Base-by-base conservation (phyloP, 441 rosid genomes). In the Rhodomyrtus psidioides region DNA sequence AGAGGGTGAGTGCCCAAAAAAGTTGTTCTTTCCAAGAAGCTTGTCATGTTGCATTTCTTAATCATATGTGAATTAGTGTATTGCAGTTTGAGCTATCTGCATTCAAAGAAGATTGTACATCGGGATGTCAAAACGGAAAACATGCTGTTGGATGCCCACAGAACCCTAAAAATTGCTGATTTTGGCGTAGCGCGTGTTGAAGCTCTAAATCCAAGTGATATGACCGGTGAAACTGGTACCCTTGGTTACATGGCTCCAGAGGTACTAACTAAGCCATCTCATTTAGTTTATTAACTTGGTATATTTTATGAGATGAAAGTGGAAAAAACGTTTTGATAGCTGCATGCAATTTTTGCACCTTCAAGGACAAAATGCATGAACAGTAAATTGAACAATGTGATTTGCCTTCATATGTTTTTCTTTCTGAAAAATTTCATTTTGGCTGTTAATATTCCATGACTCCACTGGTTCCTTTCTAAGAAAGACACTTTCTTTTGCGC, bases 221-320 rank as follows among this genome's bases (percentile, higher is more conserved):
- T 96, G 99, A 95, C 99, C 54, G 98, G 98, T 89, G 98, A 95
- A 93, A 96, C 99, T 23, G 98, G 99, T 39, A 95, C 98, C 53
- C 95, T 95, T 83, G 98, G 98, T 74, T 95, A 96, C 90, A 96
- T 96, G 99, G 99, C 99, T 79, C 98, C 99, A 1, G 99, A 96
- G 99, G 99, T 96, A 90, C 60, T 58, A 15, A 3, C 13, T 34
- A 21, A 21, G 79, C 79, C 79, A 70, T 70, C 26, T 70, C 49
- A 21, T 34, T 39, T 21, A 70, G 79, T 70, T 70, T 70, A 12
- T 42, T 21, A 34, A 70, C n/a, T 10, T 39, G 12, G 49, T 39
- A 39, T 39, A 21, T 70, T 70, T 70, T 39, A 49, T 49, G 79
- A 70, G 79, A 70, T 39, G n/a, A 39, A 70, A 39, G n/a, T 46